These are phyloP conservation scores for Cryphonectria radicalis DNA, from an alignment of 2,329 filamentous ascomycete genomes.

Conservation along the genomic window DNA sequence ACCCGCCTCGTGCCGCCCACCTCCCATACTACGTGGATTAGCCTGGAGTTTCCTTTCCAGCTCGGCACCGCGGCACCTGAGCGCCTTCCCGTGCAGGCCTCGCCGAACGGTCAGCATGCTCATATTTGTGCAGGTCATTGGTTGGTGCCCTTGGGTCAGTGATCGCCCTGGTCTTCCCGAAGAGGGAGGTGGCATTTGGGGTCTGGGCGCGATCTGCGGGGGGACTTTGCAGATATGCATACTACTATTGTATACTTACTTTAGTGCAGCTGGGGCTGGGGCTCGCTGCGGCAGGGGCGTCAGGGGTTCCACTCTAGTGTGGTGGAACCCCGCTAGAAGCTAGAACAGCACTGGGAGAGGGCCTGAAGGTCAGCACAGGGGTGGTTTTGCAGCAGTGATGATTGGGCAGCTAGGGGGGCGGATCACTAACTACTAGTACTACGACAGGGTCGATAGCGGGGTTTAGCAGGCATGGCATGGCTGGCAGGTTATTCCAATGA, in stretches of 20 bases:
- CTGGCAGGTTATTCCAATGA: neutral
- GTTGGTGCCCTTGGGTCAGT: neutral
- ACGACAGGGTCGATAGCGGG: neutral
- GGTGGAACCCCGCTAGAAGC: neutral
- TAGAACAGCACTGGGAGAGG: neutral
- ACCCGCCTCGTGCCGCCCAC: neutral
- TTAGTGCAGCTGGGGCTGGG: neutral
- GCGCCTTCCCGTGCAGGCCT: constrained; percentile 6
- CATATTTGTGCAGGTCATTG: constrained; percentile 6
- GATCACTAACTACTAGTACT: neutral
- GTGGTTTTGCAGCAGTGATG: neutral
- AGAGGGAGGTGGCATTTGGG: constrained; percentile 18
- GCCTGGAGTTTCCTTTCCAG: neutral
- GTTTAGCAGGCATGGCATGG: neutral
- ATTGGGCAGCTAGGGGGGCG: neutral
- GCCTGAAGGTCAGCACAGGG: constrained; percentile 19
- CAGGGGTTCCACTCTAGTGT: neutral
- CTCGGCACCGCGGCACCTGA: constrained; percentile 3
- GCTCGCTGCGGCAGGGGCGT: neutral
- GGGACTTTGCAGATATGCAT: neutral
- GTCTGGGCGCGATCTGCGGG: constrained; percentile 14
- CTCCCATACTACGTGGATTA: neutral
- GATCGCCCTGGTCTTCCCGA: constrained; percentile 11
- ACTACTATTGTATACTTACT: neutral
- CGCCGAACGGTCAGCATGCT: constrained; percentile 10